phyloP scores from a whole-genome alignment of 2,329 filamentous ascomycete species.

The Verticillium dahliae region DNA sequence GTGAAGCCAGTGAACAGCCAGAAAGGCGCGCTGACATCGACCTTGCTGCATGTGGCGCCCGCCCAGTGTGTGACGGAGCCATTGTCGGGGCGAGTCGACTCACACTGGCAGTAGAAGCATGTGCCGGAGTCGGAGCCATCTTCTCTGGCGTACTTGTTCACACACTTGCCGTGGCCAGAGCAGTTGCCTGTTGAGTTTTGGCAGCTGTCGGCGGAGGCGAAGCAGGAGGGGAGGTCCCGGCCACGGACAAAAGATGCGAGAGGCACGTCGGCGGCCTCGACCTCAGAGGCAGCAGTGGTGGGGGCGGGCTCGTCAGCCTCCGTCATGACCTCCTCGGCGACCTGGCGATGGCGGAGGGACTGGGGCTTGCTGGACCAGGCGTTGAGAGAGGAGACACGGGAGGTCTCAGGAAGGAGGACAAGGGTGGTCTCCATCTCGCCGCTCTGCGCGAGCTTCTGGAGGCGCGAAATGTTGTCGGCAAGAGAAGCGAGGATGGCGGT shows the following conservation, averaged over 20 bases:
- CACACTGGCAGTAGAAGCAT: constrained; percentile 79
- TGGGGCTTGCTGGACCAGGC: constrained; percentile 32
- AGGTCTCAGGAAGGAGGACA: constrained; percentile 45
- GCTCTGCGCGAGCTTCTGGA: constrained; percentile 36
- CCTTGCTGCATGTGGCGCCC: constrained; percentile 82
- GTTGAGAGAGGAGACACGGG: constrained; percentile 25
- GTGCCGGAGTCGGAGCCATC: constrained; percentile 31
- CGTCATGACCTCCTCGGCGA: constrained; percentile 39
- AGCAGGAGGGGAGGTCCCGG: constrained; percentile 62
- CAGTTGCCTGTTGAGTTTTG: constrained; percentile 66
- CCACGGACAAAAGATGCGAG: constrained; percentile 20
- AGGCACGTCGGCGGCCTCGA: constrained; percentile 8
- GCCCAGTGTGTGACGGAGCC: constrained; percentile 70
- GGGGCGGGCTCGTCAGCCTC: constrained; percentile 15
- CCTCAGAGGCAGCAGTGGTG: constrained; percentile 7
- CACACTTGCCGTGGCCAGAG: constrained; percentile 74
- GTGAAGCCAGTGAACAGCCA: constrained; percentile 77
- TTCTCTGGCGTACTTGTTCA: constrained; percentile 52
- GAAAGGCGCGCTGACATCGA: constrained; percentile 82
- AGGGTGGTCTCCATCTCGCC: constrained; percentile 51
- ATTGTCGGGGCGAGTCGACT: constrained; percentile 46
- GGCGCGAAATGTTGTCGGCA: constrained; percentile 33
- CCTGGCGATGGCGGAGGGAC: constrained; percentile 41
- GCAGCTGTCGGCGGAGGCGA: constrained; percentile 64
- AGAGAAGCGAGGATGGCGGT: constrained; percentile 35